Evolutionary conservation across 2,329 filamentous ascomycete genomes (phyloP), one percentile per base, ranked within the genome.

Genomic region (Knufia fluminis): DNA sequence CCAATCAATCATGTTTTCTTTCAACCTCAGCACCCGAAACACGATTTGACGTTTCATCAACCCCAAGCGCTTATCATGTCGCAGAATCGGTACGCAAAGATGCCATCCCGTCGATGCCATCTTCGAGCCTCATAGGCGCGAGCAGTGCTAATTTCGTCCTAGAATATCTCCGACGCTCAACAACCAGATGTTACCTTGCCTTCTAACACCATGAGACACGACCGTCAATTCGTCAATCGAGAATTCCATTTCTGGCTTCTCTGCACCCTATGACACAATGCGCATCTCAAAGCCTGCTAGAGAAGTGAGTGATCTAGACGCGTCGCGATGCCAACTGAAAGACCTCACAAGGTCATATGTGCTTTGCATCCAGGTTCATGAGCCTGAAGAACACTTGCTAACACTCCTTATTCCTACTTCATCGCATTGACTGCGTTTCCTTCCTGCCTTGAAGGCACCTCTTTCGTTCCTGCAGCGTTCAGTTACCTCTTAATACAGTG

Each of bases 21-120:
- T 33, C 17, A 10, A 23, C 16, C n/a, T 17, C 45, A 10, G 40
- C 20, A 16, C 31, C 19, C 23, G 45, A 48, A 48, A 48, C 45
- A 16, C n/a, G 17, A 48, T 28, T 19, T 48, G 12, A 8, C 20
- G 45, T 48, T 48, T 48, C 45, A 48, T 12, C 4, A 16, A 4
- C 12, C 28, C 17, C 20, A 48, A 48, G 45, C 45, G 45, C 45
- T 39, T 22, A 20, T 19, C 33, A 7, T 40, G 45, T 48, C 31
- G 23, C 45, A 40, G 43, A 22, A 10, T 3, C 14, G n/a, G 12
- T 17, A 14, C 14, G 40, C 40, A 17, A 4, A 10, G 20, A 16
- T 20, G 12, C 20, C 19, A 14, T 26, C 20, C 12, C 17, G 14
- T 42, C 19, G 20, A 4, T 42, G 24, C 14, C 14, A 8, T 26